Conservation (phyloP, 164 flowering plant species). For the Kingdonia uniflora region DNA sequence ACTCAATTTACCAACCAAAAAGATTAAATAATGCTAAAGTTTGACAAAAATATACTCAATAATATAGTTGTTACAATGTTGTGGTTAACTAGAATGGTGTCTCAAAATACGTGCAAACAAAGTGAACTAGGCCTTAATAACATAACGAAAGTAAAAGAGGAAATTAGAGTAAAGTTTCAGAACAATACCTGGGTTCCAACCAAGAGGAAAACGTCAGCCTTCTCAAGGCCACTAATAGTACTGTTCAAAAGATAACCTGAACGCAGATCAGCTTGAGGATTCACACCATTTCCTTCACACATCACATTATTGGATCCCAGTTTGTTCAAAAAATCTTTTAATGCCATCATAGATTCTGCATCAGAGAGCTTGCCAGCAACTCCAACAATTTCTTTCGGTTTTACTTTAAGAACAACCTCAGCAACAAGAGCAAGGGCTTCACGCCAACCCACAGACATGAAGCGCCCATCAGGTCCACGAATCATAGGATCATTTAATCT, state of each 20-base stretch:
- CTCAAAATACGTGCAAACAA: too few relatives aligned
- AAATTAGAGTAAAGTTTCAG: not conserved
- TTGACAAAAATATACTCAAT: too few relatives aligned
- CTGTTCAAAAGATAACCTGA: conserved; percentile 77
- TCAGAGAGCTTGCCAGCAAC: conserved; percentile 89
- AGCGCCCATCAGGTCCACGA: conserved; percentile 94
- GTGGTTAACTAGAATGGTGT: too few relatives aligned
- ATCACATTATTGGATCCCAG: conserved; percentile 90
- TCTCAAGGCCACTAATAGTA: conserved; percentile 78
- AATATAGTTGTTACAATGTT: too few relatives aligned
- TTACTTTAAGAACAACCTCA: conserved; percentile 58
- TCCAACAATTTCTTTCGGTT: conserved; percentile 90
- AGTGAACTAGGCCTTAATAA: not conserved
- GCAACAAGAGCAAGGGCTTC: conserved; percentile 94
- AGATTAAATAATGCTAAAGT: too few relatives aligned
- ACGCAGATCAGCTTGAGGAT: conserved; percentile 77
- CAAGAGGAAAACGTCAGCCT: conserved; percentile 90
- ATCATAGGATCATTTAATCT: conserved; percentile 97
- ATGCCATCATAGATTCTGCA: conserved; percentile 97
- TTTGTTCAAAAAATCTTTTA: conserved; percentile 87
- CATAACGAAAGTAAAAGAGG: not conserved
- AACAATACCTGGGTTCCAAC: conserved; percentile 88
- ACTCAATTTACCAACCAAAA: too few relatives aligned
- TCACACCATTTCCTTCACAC: conserved; percentile 79
- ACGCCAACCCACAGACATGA: conserved; percentile 91